Base-by-base conservation (phyloP, 768 basidiomycete genomes). In the Rhodotorula paludigena region DNA sequence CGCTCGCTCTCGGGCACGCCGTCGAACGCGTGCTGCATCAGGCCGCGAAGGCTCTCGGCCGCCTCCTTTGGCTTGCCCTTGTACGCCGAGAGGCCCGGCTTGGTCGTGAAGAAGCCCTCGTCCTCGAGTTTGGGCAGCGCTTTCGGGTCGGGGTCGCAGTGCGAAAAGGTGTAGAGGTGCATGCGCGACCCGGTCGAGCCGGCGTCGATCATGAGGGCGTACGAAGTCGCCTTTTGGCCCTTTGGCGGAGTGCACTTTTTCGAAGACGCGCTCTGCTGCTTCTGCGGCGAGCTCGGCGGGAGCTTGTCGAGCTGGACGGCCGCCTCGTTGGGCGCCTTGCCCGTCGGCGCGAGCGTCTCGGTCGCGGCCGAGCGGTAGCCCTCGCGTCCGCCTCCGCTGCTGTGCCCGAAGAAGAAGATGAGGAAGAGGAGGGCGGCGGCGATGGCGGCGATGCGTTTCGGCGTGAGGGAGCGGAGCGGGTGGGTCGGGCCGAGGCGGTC, bases 111-210 rank as follows among this genome's bases (percentile, higher is more conserved):
- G 83, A 97, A 98, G 12, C 89, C 88, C 77, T 99, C 96, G 81
- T 92, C 92, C 77, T 98, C 94, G 79, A 89, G 89, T 30, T 81
- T 76, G 2, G 92, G 86, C 0, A 88, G 84, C 0, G 86, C 78
- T 0, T 82, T 42, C 81, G 66, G 64, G 15, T 62, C 51, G 6
- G 74, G 72, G 49, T 73, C 69, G 68, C 76, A 75, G 52, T 74
- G 66, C 47, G 66, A 69, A 49, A 98, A 97, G 77, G 96, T 98
- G 86, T 98, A 99, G 39, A 98, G 84, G 82, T 99, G 96, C 75
- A 98, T 92, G 25, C 96, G 85, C 0, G 93, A 96, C 28, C 94
- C 96, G 0, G 92, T 96, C 25, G 93, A 97, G 32, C 96, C 96
- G 1, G 96, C 94, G 78, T 99, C 96, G 80, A 98, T 89, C 87